Percentiles rank a stretch among this genome's conserved stretches.
Evolutionary conservation across 2,329 filamentous ascomycete species (phyloP).

Genomic region (Botrytis fragariae): DNA sequence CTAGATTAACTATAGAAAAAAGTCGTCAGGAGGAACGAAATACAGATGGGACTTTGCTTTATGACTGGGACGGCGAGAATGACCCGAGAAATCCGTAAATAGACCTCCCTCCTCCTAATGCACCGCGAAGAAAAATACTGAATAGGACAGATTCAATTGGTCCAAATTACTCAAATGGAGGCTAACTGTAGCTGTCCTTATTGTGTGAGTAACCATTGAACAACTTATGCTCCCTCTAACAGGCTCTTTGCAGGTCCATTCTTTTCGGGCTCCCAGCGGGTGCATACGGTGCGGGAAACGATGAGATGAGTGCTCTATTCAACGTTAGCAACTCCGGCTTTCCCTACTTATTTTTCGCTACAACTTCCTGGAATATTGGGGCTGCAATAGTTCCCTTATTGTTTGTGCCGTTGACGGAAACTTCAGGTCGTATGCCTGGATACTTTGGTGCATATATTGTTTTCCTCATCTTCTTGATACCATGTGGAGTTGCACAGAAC

Average conservation of each 20-base stretch:
- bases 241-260: conserved; percentile 36
- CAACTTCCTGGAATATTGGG: conserved; percentile 44
- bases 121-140: neutral
- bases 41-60: conserved; percentile 6
- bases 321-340: conserved; percentile 41
- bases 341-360: conserved; percentile 43
- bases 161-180: conserved; percentile 9
- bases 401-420: conserved; percentile 44
- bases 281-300: conserved; percentile 38
- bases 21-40: neutral
- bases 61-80: conserved; percentile 10
- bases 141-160: conserved; percentile 1
- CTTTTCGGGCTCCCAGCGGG: conserved; percentile 39
- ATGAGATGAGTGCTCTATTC: conserved; percentile 37
- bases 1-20: neutral
- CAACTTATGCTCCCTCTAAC: neutral
- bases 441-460: conserved; percentile 33
- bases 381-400: conserved; percentile 43
- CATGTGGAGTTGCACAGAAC: conserved; percentile 38
- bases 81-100: conserved; percentile 11
- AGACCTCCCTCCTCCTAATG: neutral
- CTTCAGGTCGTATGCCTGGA: conserved; percentile 36
- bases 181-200: conserved; percentile 4
- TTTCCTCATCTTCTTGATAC: conserved; percentile 34
- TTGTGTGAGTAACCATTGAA: neutral